These are phyloP conservation scores for Schizopora paradoxa DNA, from an alignment of 1,284 basidiomycete genomes.

Conservation along the genomic window DNA sequence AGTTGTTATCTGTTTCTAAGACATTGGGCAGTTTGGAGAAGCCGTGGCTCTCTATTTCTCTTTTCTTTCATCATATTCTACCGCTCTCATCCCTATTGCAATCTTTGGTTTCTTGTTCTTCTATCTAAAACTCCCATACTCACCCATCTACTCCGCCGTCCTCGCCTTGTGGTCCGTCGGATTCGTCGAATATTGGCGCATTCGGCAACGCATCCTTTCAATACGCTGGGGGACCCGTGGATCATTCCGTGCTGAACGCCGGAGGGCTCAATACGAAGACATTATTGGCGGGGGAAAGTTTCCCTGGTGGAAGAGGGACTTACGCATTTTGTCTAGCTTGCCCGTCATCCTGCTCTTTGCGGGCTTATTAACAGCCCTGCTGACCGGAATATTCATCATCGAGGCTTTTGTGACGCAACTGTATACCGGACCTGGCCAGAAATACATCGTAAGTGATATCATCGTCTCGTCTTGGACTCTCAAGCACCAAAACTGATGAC, in stretches of 20 bases:
- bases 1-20: not conserved
- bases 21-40: slow-evolving; percentile 71
- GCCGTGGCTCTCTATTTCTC: slow-evolving; percentile 87
- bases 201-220: slow-evolving; percentile 75
- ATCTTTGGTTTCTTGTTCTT: slow-evolving; percentile 55
- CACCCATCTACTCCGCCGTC: slow-evolving; percentile 70
- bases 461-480: slow-evolving; percentile 4
- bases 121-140: slow-evolving; percentile 66
- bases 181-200: slow-evolving; percentile 89
- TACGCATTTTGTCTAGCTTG: slow-evolving; percentile 68
- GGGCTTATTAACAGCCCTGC: slow-evolving; percentile 57
- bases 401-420: slow-evolving; percentile 84
- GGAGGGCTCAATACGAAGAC: slow-evolving; percentile 60
- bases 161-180: slow-evolving; percentile 75
- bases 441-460: slow-evolving; percentile 58
- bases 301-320: slow-evolving; percentile 73
- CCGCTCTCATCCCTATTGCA: slow-evolving; percentile 67
- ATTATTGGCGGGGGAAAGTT: slow-evolving; percentile 30
- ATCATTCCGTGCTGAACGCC: slow-evolving; percentile 71
- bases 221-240: slow-evolving; percentile 78
- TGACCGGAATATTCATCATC: slow-evolving; percentile 80
- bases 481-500: slow-evolving; percentile 1
- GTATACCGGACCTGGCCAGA: slow-evolving; percentile 82
- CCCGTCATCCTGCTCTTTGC: slow-evolving; percentile 81
- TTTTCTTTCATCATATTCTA: slow-evolving; percentile 82